phyloP scores from a whole-genome alignment of 495 filamentous ascomycete genomes.

The Penicillium canescens region DNA sequence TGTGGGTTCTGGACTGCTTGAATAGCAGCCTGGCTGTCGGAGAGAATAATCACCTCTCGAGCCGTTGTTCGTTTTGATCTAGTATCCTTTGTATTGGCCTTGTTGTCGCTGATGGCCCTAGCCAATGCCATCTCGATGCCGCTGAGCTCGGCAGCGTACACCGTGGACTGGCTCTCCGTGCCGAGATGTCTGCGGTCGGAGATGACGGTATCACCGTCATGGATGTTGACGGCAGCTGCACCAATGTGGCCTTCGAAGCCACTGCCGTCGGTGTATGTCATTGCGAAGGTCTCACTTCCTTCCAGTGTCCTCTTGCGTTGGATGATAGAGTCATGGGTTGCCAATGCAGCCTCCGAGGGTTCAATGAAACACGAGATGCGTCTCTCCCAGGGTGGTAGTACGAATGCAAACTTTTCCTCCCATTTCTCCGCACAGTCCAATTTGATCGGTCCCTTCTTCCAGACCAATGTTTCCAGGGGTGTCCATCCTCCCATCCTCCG shows the following conservation, averaged over 20 bases:
- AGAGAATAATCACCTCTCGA: constrained; percentile 7
- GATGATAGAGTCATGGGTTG: background rate
- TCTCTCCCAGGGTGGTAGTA: background rate
- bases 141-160: background rate
- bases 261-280: background rate
- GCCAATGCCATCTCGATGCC: background rate
- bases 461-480: no score
- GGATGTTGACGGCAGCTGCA: background rate
- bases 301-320: background rate
- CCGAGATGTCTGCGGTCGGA: background rate
- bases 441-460: no score
- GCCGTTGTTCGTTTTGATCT: no score
- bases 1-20: constrained; percentile 7
- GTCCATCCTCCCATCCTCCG: no score
- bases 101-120: no score
- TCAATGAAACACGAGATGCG: background rate
- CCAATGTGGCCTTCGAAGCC: background rate
- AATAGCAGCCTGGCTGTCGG: constrained; percentile 16
- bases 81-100: no score
- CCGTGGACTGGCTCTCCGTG: background rate
- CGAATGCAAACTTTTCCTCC: background rate
- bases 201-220: background rate
- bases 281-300: no score
- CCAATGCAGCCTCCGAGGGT: background rate
- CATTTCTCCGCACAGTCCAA: no score